These are phyloP conservation scores for Talaromyces stipitatus DNA, from an alignment of 495 filamentous ascomycete genomes.

Conservation along the genomic window DNA sequence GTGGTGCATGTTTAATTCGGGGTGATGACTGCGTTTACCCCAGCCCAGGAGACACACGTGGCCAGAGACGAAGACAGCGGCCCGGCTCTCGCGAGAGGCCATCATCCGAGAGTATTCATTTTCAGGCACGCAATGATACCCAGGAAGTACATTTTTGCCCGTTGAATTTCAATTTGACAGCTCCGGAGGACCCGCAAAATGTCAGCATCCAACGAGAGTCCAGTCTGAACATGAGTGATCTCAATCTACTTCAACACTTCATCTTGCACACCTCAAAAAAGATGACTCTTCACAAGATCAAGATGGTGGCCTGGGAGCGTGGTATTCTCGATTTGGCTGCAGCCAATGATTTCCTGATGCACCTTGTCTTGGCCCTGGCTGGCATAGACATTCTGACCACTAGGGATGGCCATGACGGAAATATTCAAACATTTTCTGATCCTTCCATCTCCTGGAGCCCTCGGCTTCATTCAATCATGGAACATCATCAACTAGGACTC, in stretches of 20 bases:
- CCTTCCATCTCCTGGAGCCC: neutral
- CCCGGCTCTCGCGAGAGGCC: neutral
- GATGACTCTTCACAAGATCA: slow-evolving; percentile 10
- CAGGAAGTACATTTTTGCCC: neutral
- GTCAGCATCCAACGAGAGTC: no score
- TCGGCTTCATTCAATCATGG: slow-evolving; percentile 9
- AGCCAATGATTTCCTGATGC: slow-evolving; percentile 8
- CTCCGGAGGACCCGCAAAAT: neutral
- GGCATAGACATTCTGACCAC: slow-evolving; percentile 11
- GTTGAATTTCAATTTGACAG: neutral
- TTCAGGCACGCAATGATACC: no score
- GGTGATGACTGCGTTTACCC: slow-evolving; percentile 14
- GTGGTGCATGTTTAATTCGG: slow-evolving; percentile 15
- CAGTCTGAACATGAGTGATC: slow-evolving; percentile 15
- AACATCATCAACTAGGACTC: slow-evolving; percentile 20
- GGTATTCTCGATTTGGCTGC: slow-evolving; percentile 13
- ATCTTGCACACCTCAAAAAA: slow-evolving; percentile 16
- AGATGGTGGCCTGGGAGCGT: slow-evolving; percentile 13
- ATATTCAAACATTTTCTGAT: no score
- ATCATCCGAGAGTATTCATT: neutral
- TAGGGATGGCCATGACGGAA: no score
- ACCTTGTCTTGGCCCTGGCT: slow-evolving; percentile 17
- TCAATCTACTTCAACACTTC: slow-evolving; percentile 15
- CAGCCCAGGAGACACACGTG: neutral
- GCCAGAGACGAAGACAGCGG: neutral